These are phyloP conservation scores for Aspergillus sojae DNA, from an alignment of 2,329 filamentous ascomycete genomes.

Conservation along the genomic window DNA sequence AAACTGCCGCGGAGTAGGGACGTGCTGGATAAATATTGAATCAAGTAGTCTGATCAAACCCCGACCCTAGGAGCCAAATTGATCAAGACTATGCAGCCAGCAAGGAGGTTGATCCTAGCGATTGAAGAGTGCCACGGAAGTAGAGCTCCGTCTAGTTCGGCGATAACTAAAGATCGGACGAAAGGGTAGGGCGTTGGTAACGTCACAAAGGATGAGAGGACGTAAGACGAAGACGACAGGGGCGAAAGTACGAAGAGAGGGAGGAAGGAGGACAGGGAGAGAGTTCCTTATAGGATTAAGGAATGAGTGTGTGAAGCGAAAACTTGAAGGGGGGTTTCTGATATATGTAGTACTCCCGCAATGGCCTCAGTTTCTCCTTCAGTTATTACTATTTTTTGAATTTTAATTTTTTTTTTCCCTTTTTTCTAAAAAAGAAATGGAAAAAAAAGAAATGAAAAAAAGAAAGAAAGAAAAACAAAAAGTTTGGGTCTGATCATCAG, in stretches of 20 bases:
- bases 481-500: too few species aligned
- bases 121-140: conserved; percentile 30
- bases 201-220: conserved; percentile 21
- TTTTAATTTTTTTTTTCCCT: conserved; percentile 13
- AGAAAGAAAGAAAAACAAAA: neutral
- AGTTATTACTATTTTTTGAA: neutral
- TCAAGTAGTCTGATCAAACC: conserved; percentile 22
- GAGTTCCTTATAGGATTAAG: conserved; percentile 17
- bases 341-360: conserved; percentile 32
- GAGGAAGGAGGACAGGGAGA: conserved; percentile 20
- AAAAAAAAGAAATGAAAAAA: conserved; percentile 2
- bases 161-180: conserved; percentile 21
- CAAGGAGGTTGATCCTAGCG: conserved; percentile 37
- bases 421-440: conserved; percentile 16
- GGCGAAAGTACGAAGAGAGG: conserved; percentile 18
- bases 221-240: conserved; percentile 18
- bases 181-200: conserved; percentile 24
- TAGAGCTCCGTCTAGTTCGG: conserved; percentile 24
- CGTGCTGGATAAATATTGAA: conserved; percentile 18
- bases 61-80: conserved; percentile 15
- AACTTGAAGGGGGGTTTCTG: conserved; percentile 32
- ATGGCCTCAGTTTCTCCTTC: neutral
- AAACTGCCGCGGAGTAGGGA: conserved; percentile 15
- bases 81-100: conserved; percentile 34
- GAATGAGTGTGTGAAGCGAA: conserved; percentile 27